Evolutionary conservation across 208 protist species (phyloP), one percentile per base, ranked within the genome.

Genomic region (Porcisia deanei): DNA sequence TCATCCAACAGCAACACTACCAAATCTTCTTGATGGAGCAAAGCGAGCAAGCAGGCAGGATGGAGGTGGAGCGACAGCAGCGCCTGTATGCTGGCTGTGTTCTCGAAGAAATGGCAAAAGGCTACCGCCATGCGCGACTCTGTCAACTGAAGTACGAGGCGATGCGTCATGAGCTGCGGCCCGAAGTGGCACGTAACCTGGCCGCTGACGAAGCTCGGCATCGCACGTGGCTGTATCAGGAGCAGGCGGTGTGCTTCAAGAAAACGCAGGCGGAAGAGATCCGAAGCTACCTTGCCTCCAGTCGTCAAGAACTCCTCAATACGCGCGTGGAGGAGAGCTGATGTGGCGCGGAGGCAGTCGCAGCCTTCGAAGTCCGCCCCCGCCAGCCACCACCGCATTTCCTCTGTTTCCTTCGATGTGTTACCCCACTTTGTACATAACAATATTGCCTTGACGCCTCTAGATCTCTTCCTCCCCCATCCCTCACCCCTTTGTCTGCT

Each of bases 61-160:
- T 80, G 80, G 71, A 79, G 18, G 65, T 84, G 43, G 74, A 84
- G 58, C 60, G 80, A n/a, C 55, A 75, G 71, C 75, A 84, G 68
- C 74, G 80, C 1, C 71, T 84, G 10, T 57, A 84, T 65, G 71
- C 69, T 1, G 74, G 80, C 12, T 58, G 57, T 1, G 8, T 84
- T n/a, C 68, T 71, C 0, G 73, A 73, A 59, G 73, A 71, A 14
- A 79, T 79, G 57, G 68, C 80, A 30, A 78, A 75, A 68, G 75
- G 70, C 49, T 84, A 84, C 75, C 73, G 74, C 14, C 66, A 73
- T 14, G 75, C 60, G 43, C 75, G 71, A 20, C 64, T 76, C 14
- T 74, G 59, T 41, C 80, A 76, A 30, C 77, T 81, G 37, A 72
- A 68, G 49, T 81, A 76, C 37, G 77, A 81, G 57, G 71, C 77